These are phyloP conservation scores for Pichia nanzhaoensis DNA, from an alignment of 805 yeast genomes.

Conservation along the genomic window DNA sequence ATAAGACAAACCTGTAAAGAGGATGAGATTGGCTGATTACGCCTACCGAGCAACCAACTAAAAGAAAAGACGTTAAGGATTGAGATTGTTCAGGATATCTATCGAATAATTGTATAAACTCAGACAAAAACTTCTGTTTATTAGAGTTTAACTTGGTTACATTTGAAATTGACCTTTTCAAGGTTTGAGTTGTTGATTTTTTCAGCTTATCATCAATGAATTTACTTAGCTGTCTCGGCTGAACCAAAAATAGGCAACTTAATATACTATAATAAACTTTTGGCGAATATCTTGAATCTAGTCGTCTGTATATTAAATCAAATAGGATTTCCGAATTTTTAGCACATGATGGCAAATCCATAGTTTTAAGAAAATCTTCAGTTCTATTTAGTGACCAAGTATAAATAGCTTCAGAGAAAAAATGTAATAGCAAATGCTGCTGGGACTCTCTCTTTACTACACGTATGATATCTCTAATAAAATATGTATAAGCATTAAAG, in stretches of 20 bases:
- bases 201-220: constrained; percentile 19
- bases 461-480: constrained; percentile 32
- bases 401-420: constrained; percentile 39
- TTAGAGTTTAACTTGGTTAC: constrained; percentile 9
- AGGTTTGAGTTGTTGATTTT: constrained; percentile 18
- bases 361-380: constrained; percentile 32
- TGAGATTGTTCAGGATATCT: constrained; percentile 25
- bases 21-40: constrained; percentile 22
- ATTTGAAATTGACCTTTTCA: constrained; percentile 22
- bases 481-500: constrained; percentile 33
- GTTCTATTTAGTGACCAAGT: constrained; percentile 49
- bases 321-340: constrained; percentile 31
- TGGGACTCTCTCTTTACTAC: constrained; percentile 39
- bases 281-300: constrained; percentile 27
- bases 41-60: constrained; percentile 29
- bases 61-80: constrained; percentile 28
- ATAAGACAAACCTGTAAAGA: constrained; percentile 25
- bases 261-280: constrained; percentile 28
- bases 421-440: constrained; percentile 38
- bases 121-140: constrained; percentile 25
- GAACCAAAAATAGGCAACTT: constrained; percentile 29
- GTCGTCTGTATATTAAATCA: constrained; percentile 28
- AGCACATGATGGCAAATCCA: constrained; percentile 11
- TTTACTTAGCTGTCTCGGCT: constrained; percentile 28
- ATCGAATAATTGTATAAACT: constrained; percentile 19